A percentile compares a stretch with the other conserved stretches of the same genome.
These are phyloP conservation scores for Limnanthes douglasii DNA, from an alignment of 345 rosid genomes.

Conservation along the genomic window DNA sequence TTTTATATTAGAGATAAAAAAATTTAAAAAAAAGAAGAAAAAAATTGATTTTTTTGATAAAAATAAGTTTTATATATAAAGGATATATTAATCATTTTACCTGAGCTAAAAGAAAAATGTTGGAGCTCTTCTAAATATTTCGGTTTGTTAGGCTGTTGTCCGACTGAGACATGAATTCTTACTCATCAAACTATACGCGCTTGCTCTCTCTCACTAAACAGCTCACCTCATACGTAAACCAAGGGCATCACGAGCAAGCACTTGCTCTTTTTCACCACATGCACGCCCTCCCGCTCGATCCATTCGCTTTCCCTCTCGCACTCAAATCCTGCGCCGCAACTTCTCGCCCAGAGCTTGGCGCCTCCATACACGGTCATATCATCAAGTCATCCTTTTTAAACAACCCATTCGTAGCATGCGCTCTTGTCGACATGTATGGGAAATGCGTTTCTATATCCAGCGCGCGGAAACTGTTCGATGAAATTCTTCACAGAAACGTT, in stretches of 20 bases:
- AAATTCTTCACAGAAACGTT: constrained; percentile 36
- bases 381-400: constrained; percentile 19
- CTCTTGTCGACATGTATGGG: constrained; percentile 34
- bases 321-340: constrained; percentile 50
- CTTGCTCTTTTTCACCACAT: constrained; percentile 32
- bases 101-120: not conserved
- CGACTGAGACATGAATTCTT: constrained; percentile 12
- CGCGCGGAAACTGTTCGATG: constrained; percentile 44
- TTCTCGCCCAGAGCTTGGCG: constrained; percentile 23
- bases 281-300: constrained; percentile 38
- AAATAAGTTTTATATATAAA: too few relatives aligned
- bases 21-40: too few relatives aligned
- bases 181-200: constrained; percentile 15
- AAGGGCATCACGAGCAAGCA: constrained; percentile 33
- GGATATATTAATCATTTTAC: too few relatives aligned
- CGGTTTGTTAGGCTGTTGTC: not conserved
- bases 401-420: constrained; percentile 36
- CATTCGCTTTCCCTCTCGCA: constrained; percentile 38
- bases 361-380: constrained; percentile 27
- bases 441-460: constrained; percentile 28
- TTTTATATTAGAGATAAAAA: too few relatives aligned
- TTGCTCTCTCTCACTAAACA: constrained; percentile 33
- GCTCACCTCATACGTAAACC: constrained; percentile 29
- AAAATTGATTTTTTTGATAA: too few relatives aligned
- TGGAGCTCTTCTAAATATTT: not conserved